Conservation (phyloP, 345 rosid genomes). For the Pugionium dolabratum region DNA sequence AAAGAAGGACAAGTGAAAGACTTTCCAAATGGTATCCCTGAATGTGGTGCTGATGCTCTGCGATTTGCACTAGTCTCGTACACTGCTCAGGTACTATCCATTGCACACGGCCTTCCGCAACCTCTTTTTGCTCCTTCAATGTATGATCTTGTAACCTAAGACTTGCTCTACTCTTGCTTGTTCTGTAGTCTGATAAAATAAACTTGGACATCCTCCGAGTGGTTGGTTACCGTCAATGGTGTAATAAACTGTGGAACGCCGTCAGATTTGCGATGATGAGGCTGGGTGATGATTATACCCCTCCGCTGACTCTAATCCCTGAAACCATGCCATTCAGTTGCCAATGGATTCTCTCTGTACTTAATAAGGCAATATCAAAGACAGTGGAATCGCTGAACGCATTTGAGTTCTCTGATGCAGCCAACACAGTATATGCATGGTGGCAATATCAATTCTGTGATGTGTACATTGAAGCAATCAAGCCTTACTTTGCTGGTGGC, state of each 20-base stretch:
- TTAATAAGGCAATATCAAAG: conserved; percentile 68
- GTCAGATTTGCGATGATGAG: conserved; percentile 94
- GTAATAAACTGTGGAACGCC: conserved; percentile 97
- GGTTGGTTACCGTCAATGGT: conserved; percentile 99
- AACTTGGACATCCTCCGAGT: conserved; percentile 96
- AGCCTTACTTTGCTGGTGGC: conserved; percentile 76
- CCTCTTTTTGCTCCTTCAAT: conserved; percentile 7
- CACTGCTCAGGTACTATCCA: conserved; percentile 78
- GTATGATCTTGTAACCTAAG: conserved; percentile 18
- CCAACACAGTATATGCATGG: conserved; percentile 81
- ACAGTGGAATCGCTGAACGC: conserved; percentile 60
- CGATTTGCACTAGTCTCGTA: conserved; percentile 94
- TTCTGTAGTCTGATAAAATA: conserved; percentile 85
- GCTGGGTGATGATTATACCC: conserved; percentile 67
- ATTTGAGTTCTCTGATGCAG: conserved; percentile 79
- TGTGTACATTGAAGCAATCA: conserved; percentile 86
- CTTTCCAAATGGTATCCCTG: conserved; percentile 88
- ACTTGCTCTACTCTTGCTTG: conserved; percentile 10
- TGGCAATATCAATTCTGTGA: conserved; percentile 98
- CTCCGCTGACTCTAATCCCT: conserved; percentile 48
- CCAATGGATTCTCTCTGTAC: conserved; percentile 84
- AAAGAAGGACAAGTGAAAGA: conserved; percentile 78
- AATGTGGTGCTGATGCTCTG: conserved; percentile 98
- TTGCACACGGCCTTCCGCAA: conserved; percentile 11
- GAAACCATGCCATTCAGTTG: conserved; percentile 75